Base-by-base conservation (phyloP, 2,329 filamentous ascomycete genomes). In the Ophiostoma australiae region DNA sequence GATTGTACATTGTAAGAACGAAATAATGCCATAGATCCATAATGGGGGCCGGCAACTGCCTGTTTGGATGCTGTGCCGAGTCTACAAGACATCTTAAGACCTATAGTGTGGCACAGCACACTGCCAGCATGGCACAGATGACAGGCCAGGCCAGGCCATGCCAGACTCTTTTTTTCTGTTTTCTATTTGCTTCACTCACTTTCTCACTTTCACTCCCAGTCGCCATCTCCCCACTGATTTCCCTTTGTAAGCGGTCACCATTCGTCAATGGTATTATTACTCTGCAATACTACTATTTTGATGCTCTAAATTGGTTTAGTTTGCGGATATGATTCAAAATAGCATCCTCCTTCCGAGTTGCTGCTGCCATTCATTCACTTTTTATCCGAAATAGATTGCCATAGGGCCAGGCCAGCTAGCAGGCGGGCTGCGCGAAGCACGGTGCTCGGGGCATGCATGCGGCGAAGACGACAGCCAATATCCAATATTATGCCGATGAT, bases 81-180 rank as follows among this genome's bases (percentile, higher is more conserved):
- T 58, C n/a, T 58, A 1, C 10, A 48, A 48, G 17, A 48, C 20
- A 48, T n/a, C 11, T 44, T 44, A 17, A 39, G 41, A 44, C 27
- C 3, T 48, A 41, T 48, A 55, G 37, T 48, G 35, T 61, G 63
- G 63, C 63, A 66, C 63, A 66, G 63, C 63, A 66, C 63, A 23
- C 63, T 17, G 20, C 63, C 63, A 39, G 61, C 61, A 58, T 58
- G 23, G 23, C 52, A 58, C 52, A 58, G 52, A 58, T 58, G 52
- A 58, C 52, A 58, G 52, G 27, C 4, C 8, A 11, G 15, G n/a
- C n/a, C 17, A 23, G 52, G 52, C 52, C 52, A 23, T 15, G 15
- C 44, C 17, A 20, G 44, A 17, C 41, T 48, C 44, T n/a, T 17
- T 48, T 17, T 6, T 4, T 20, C 27, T 31, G 27, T 31, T 31